These are phyloP conservation scores for Fragosphaeria purpurea DNA, from an alignment of 2,329 filamentous ascomycete genomes.

Conservation along the genomic window DNA sequence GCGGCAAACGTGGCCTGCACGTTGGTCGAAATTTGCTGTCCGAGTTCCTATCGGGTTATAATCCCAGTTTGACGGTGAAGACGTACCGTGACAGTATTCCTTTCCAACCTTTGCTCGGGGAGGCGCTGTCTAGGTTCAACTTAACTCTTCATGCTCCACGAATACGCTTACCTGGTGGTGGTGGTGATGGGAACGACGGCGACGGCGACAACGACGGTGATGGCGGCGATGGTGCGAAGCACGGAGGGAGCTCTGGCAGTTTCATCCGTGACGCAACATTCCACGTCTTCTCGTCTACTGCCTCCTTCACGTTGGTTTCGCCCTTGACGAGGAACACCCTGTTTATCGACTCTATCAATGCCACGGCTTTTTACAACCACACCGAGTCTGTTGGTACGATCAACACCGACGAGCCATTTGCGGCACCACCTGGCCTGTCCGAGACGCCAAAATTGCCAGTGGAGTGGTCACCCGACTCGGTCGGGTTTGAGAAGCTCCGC, in stretches of 20 bases:
- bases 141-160: conserved; percentile 63
- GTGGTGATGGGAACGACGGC: conserved; percentile 26
- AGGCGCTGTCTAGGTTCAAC: conserved; percentile 61
- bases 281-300: conserved; percentile 78
- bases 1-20: conserved; percentile 49
- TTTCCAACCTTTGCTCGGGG: conserved; percentile 58
- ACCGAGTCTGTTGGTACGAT: conserved; percentile 71
- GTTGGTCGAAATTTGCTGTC: conserved; percentile 68
- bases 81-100: conserved; percentile 67
- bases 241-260: conserved; percentile 21
- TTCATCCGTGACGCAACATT: conserved; percentile 84
- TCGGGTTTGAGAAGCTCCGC: conserved; percentile 74
- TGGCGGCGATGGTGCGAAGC: conserved; percentile 24
- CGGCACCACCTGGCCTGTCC: conserved; percentile 63
- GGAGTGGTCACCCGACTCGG: conserved; percentile 62
- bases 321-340: conserved; percentile 65
- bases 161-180: conserved; percentile 28
- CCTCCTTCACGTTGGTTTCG: conserved; percentile 72
- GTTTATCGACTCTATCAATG: conserved; percentile 69
- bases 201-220: conserved; percentile 26
- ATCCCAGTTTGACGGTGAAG: conserved; percentile 67
- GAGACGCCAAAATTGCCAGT: conserved; percentile 72
- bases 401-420: conserved; percentile 61
- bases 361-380: conserved; percentile 76
- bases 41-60: conserved; percentile 77